phyloP scores from a whole-genome alignment of 2,329 filamentous ascomycete species.

The Sporothrix globosa region DNA sequence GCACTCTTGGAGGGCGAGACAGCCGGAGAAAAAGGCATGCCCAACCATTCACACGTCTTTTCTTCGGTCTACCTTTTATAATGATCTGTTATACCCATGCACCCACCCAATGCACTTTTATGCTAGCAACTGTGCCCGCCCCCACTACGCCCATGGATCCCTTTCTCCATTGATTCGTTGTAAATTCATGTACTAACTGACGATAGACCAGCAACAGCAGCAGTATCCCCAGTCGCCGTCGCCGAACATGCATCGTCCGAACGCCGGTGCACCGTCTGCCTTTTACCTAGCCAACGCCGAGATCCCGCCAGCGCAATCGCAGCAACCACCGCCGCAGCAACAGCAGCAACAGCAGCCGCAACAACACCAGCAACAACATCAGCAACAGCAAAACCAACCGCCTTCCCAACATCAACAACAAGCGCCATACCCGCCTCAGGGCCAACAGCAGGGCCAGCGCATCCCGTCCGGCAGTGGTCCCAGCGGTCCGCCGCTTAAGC shows the following conservation, averaged over 20 bases:
- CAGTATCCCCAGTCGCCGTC: conserved; percentile 56
- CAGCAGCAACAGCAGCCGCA: conserved; percentile 27
- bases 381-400: conserved; percentile 8
- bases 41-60: background rate
- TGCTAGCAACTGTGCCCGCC: background rate
- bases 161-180: too few species aligned
- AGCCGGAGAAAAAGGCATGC: conserved; percentile 17
- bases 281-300: conserved; percentile 30
- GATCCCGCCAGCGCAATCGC: conserved; percentile 48
- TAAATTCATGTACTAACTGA: conserved; percentile 15
- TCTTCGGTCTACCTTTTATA: conserved; percentile 6
- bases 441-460: conserved; percentile 48
- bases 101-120: background rate
- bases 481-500: conserved; percentile 39
- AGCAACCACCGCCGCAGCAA: conserved; percentile 23
- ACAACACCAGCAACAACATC: background rate
- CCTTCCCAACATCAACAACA: conserved; percentile 25
- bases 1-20: background rate
- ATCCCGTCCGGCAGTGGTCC: conserved; percentile 52
- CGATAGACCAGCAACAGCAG: conserved; percentile 48
- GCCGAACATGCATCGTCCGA: conserved; percentile 59
- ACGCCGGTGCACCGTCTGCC: conserved; percentile 42
- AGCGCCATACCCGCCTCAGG: conserved; percentile 14
- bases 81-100: background rate
- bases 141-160: background rate